These are phyloP conservation scores for Gautieria morchelliformis DNA, from an alignment of 768 basidiomycete genomes.

Conservation along the genomic window DNA sequence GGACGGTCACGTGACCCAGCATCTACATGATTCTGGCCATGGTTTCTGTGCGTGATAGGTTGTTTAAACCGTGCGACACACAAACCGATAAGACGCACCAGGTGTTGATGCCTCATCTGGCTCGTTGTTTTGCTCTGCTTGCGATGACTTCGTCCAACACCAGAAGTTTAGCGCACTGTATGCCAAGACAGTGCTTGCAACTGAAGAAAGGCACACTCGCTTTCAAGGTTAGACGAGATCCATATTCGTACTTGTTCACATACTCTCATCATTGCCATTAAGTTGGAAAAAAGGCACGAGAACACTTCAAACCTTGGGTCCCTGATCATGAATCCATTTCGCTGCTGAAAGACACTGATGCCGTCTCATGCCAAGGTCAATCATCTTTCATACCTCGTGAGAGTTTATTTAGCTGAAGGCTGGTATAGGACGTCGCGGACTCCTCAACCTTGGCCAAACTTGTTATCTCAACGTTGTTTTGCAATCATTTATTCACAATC, in stretches of 20 bases:
- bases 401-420: background rate
- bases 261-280: slow-evolving; percentile 11
- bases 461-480: slow-evolving; percentile 92
- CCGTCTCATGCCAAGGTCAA: slow-evolving; percentile 69
- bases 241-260: slow-evolving; percentile 8
- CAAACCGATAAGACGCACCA: slow-evolving; percentile 18
- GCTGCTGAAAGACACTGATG: slow-evolving; percentile 38
- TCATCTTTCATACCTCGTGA: slow-evolving; percentile 3
- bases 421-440: slow-evolving; percentile 60
- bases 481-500: slow-evolving; percentile 85
- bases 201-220: slow-evolving; percentile 53
- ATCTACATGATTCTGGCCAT: slow-evolving; percentile 51
- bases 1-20: slow-evolving; percentile 43
- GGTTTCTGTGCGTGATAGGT: slow-evolving; percentile 43
- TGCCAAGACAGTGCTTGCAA: slow-evolving; percentile 33
- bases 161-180: slow-evolving; percentile 38
- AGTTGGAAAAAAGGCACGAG: slow-evolving; percentile 33
- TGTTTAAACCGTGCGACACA: background rate
- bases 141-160: slow-evolving; percentile 69
- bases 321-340: slow-evolving; percentile 31
- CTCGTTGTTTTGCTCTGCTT: slow-evolving; percentile 61
- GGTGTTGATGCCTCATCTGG: slow-evolving; percentile 70
- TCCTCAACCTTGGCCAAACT: slow-evolving; percentile 84
- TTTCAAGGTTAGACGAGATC: slow-evolving; percentile 39
- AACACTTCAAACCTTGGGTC: slow-evolving; percentile 41